Evolutionary conservation across 768 basidiomycete species (phyloP), one percentile per base, ranked within the genome.

Genomic region (Neoboletus subvelutipes): DNA sequence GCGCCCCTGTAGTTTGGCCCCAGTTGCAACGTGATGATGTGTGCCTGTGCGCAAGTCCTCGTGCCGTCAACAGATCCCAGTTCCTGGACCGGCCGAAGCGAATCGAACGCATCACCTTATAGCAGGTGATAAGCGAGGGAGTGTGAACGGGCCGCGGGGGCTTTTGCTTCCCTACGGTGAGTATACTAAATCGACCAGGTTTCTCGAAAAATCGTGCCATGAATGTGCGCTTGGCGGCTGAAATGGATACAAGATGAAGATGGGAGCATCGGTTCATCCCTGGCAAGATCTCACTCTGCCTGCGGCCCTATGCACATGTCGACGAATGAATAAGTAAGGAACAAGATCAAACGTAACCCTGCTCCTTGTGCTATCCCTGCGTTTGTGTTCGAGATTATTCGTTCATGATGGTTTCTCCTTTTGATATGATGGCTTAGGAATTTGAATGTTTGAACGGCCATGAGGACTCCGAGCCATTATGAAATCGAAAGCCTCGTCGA

Each of bases 141-240:
- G 43, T 41, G 57, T 50, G 57, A 64, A 63, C 40, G 20, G 31
- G 13, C 46, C 58, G 54, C 62, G 54, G 58, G 4, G 43, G 47
- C 2, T 59, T 59, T 63, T 40, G 13, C 26, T 12, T 45, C 29
- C 39, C 41, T 54, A 24, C 41, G 46, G 51, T 22, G 40, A 29
- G 18, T 5, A n/a, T 46, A 37, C 33, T 34, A 34, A 39, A 50
- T 37, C 47, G 22, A n/a, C 46, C 36, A 18, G 42, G 31, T 39
- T 57, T 20, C 56, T 42, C 24, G 8, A 20, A 46, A 43, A n/a
- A 34, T 13, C 17, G 20, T n/a, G 22, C 33, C 11, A 50, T 28
- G 42, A 29, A 57, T 45, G 33, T 17, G 37, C 18, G 13, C 17
- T 17, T 5, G 18, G 29, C 18, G 13, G 33, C 18, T 56, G 50